Evolutionary conservation across 805 yeast genomes (phyloP), one percentile per base, ranked within the genome.

Genomic region (Kazachstania martiniae): DNA sequence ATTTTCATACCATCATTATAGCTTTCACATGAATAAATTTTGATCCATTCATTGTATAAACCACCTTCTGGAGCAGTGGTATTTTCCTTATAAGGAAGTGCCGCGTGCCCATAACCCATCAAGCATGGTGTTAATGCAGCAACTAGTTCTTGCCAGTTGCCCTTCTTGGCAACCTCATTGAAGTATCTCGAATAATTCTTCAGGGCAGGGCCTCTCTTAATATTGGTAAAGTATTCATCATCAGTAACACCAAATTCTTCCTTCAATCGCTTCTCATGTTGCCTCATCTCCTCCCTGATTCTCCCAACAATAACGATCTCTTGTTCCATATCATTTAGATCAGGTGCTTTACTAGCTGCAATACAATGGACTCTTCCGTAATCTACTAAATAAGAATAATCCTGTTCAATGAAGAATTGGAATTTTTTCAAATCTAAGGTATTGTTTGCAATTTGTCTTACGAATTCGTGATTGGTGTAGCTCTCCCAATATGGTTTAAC

Each of bases 41-140:
- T 62, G 12, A 80, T 48, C 93, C 94, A 82, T 8, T 64, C 55
- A 12, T 36, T 33, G 31, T 56, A 60, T 17, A 53, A 59, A 18
- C 39, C 39, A n/a, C n/a, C n/a, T 22, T 43, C 42, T 6, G 36
- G 38, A 6, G 50, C 52, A 3, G 50, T 43, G 8, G 59, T 54
- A 4, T 58, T 51, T 4, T 62, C 49, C 4, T 61, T 59, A 15
- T 53, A 43, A 5, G 48, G 42, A 3, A 37, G 26, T 0, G 72
- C 70, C 2, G 86, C 85, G 29, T 68, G 63, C 22, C 68, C 69
- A 49, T 79, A 79, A 1, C 93, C 94, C 49, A 75, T 68, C 30
- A 80, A 55, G 52, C 94, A 82, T 1, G 94, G 91, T 6, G 84
- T 70, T 33, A 80, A 53, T 0, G 89, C 82, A 6, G 77, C 68